Evolutionary conservation across 176 grass and related monocot genomes (phyloP).

Genomic region (Themeda triandra): DNA sequence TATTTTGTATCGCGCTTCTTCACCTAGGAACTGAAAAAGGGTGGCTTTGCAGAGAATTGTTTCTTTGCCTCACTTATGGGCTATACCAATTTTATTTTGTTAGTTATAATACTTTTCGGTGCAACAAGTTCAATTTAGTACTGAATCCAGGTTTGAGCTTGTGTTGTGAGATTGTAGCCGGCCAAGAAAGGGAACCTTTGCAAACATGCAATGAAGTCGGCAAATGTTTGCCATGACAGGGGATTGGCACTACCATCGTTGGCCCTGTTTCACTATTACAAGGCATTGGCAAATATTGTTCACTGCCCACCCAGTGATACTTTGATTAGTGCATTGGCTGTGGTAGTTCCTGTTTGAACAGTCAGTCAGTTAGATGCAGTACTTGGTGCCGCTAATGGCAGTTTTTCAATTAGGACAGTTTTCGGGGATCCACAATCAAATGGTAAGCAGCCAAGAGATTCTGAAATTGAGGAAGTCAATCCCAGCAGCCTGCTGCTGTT

Average conservation of each 20-base stretch:
- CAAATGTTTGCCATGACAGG: conserved; percentile 56
- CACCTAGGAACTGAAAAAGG: too few species aligned
- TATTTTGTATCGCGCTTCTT: too few species aligned
- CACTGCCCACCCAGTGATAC: conserved; percentile 65
- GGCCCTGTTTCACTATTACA: conserved; percentile 56
- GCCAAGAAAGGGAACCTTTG: conserved; percentile 81
- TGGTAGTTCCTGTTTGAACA: conserved; percentile 64
- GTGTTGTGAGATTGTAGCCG: conserved; percentile 75
- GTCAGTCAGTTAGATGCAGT: conserved; percentile 43
- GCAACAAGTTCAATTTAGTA: too few species aligned
- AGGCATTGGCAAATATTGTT: conserved; percentile 63
- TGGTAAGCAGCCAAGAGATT: too few species aligned
- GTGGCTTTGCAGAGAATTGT: too few species aligned
- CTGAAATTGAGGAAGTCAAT: too few species aligned
- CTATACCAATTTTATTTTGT: too few species aligned
- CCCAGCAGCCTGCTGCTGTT: too few species aligned
- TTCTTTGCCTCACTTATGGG: too few species aligned
- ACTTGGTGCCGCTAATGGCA: conserved; percentile 16
- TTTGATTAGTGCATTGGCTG: conserved; percentile 53
- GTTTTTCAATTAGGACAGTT: not conserved
- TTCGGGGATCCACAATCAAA: not conserved
- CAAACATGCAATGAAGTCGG: conserved; percentile 66
- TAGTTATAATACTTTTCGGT: too few species aligned
- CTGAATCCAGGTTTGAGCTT: conserved; percentile 66
- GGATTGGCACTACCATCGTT: conserved; percentile 57